Evolutionary conservation across 2,329 filamentous ascomycete species (phyloP), one percentile per base, ranked within the genome.

Genomic region (Paramyrothecium roridum): DNA sequence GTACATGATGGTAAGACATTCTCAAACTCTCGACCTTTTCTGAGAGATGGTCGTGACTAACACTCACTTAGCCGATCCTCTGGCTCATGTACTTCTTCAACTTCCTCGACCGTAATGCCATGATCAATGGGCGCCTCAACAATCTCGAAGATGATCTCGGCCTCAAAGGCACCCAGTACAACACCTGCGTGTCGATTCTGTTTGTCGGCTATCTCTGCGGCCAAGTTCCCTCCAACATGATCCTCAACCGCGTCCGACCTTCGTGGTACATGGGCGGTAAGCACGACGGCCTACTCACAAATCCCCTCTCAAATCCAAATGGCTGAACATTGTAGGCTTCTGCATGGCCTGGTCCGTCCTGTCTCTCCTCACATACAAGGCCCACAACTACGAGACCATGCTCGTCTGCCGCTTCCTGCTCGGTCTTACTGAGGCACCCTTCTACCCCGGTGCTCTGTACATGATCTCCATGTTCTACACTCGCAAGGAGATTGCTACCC

Each of bases 381-480:
- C 69, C n/a, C 67, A 71, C 46, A 63, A 73, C 53, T 77, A 74
- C 59, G 65, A 63, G 3, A 72, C 72, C 2, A 69, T 78, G 3
- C 65, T 76, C 33, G 61, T 72, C 13, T 70, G 69, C 2, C 72
- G 77, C 8, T 76, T 78, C 65, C 73, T 78, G 54, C 57, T 68
- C 4, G 66, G 76, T 19, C 61, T 79, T 4, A 72, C 72, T 3
- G 75, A 78, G 57, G 74, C 74, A 0, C 73, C 74, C 1, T 72
- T 74, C 54, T 73, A 70, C 43, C 68, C 67, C 1, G 68, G 71
- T 23, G 70, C 64, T 13, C 63, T 72, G 8, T 70, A 69, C 51
- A 73, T 82, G 30, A 70, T 84, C 11, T 78, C 76, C 2, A 75
- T 79, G 52, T 84, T 80, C 69, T 85, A 84, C 65, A 82, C 80